Base-by-base conservation (phyloP, 2,329 filamentous ascomycete species). In the Xylaria sp. region DNA sequence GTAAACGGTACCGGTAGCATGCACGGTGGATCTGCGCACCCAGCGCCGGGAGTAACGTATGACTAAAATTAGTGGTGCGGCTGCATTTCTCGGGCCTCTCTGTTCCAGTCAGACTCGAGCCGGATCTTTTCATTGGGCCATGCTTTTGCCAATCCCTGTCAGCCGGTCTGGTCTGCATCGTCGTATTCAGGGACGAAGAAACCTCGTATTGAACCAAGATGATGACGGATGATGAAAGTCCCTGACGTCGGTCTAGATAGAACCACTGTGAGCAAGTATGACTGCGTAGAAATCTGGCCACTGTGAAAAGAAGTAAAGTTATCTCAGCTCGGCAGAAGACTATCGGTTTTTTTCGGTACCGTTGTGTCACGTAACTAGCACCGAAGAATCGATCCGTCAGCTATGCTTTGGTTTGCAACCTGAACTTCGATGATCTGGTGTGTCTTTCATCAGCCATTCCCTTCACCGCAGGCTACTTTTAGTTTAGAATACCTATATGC, bases 341-440 rank as follows among this genome's bases (percentile, higher is more conserved):
- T 40, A 25, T 37, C 31, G 35, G 12, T 38, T 62, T 31, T n/a
- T 19, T n/a, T n/a, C n/a, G n/a, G n/a, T 35, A 3, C 2, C 17
- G 28, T 11, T 21, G 40, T 61, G 43, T 49, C 40, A 53, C 50
- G n/a, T 11, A 12, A 23, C 25, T 58, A 54, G 62, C 53, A 58
- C 58, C 62, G 62, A 62, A 54, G 23, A n/a, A 46, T 15, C 53
- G 50, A 49, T 33, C 52, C 35, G 45, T 33, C 25, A 5, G 15
- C 19, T 38, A 11, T 47, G 33, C 21, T 11, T 19, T 35, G 8
- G 14, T 33, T 37, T 17, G 42, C 25, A 45, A 21, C 28, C 43
- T 42, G 33, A 25, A 12, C 25, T 35, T 55, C 9, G 17, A 31
- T n/a, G n/a, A 25, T 25, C n/a, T n/a, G n/a, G 15, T 25, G 5